Evolutionary conservation across 371 early-diverging fungal species (phyloP), one percentile per base, ranked within the genome.

Genomic region (Polyrhizophydium stewartii): DNA sequence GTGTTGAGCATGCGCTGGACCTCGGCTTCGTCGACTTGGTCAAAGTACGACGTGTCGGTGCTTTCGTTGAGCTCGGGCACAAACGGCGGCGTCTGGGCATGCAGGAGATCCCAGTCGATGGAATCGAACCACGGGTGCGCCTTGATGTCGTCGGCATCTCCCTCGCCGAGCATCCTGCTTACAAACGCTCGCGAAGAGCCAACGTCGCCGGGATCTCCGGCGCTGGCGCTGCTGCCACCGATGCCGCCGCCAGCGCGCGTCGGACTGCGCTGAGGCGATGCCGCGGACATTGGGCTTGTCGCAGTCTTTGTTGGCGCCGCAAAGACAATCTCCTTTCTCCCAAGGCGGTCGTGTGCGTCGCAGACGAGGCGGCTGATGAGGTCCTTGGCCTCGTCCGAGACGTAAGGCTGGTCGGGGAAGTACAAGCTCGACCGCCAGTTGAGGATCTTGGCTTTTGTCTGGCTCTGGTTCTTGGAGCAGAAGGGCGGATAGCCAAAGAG

Each of bases 61-160:
- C 75, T 73, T 47, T 71, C 63, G 49, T 70, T 69, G 45, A 87
- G 65, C 35, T 69, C 66, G 1, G 87, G 87, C 24, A 55, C 49
- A 50, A 73, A 79, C 28, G 79, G 79, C 0, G 82, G 75, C 17
- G 10, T 51, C 47, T 57, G 81, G 78, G 17, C 32, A 73, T 79
- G 76, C 47, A 97, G 76, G 53, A 82, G 79, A 56, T 85, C 80
- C 92, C 95, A 98, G 66, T 97, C 92, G 9, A 96, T 87, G 16
- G 88, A 92, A 24, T 84, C 84, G 65, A 99, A 98, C 96, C 98
- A 98, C 47, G 83, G 80, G 73, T 98, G 99, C 43, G 75, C 67
- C 77, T 93, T 94, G 50, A 81, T 79, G 24, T 79, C 74, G n/a
- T 62, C 50, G 22, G 78, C 67, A 40, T 72, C 71, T 16, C 71